Conservation (phyloP, 2,329 filamentous ascomycete genomes). For the Penicillium sp. region DNA sequence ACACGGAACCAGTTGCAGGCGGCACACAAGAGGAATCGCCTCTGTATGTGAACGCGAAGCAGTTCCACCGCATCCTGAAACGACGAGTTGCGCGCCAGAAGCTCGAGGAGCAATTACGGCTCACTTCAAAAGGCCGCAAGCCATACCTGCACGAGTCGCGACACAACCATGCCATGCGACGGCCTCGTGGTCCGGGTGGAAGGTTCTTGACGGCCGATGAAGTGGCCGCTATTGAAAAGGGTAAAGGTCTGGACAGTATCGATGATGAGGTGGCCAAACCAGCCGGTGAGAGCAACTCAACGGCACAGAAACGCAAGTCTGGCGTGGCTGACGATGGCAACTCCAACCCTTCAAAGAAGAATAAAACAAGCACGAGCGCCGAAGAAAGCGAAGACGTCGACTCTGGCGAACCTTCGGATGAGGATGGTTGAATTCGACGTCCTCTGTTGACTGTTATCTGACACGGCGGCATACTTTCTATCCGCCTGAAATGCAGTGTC, state of each 20-base stretch:
- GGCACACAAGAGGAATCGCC: conserved; percentile 78
- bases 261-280: conserved; percentile 27
- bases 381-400: conserved; percentile 52
- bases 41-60: conserved; percentile 96
- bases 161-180: conserved; percentile 96
- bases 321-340: conserved; percentile 42
- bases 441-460: neutral
- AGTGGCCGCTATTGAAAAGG: conserved; percentile 80
- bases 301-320: conserved; percentile 51
- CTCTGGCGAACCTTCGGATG: conserved; percentile 44
- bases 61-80: conserved; percentile 96
- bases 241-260: conserved; percentile 39
- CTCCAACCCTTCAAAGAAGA: conserved; percentile 45
- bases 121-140: conserved; percentile 93
- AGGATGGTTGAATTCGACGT: conserved; percentile 38
- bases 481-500: conserved; percentile 5
- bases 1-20: conserved; percentile 71
- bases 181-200: conserved; percentile 87
- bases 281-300: conserved; percentile 30
- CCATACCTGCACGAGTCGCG: conserved; percentile 96
- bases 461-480: neutral
- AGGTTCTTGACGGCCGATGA: conserved; percentile 96
- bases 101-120: conserved; percentile 82
- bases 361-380: conserved; percentile 48
- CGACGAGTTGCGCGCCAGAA: conserved; percentile 87